A percentile compares a stretch with the other conserved stretches of the same genome.
phyloP scores from a whole-genome alignment of 73 alveolate species.

The Paramecium octaurelia region DNA sequence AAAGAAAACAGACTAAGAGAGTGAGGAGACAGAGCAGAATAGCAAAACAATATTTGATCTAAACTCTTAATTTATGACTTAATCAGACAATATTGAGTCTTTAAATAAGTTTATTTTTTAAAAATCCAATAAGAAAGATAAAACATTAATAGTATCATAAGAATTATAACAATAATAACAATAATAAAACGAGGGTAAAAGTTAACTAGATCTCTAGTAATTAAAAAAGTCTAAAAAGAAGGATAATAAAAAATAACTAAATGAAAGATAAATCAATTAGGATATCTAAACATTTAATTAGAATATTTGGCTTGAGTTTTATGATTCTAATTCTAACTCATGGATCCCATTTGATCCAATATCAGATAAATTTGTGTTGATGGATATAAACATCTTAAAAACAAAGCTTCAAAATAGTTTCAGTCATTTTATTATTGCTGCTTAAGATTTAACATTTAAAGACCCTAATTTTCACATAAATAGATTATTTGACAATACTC shows the following conservation, averaged over 20 bases:
- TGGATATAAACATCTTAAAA: background rate
- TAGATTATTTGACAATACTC: background rate
- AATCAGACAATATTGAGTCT: background rate
- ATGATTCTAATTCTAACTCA: background rate
- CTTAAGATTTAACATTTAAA: background rate
- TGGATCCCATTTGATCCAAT: conserved; percentile 50
- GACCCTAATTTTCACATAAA: background rate
- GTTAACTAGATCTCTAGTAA: background rate
- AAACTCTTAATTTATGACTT: background rate
- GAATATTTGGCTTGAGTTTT: conserved; percentile 1
- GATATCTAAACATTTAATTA: background rate
- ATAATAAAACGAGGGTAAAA: background rate
- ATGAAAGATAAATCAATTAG: background rate
- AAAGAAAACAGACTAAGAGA: background rate
- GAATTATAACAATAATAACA: background rate
- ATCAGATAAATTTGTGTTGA: background rate
- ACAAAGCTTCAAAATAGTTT: background rate
- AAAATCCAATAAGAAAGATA: background rate
- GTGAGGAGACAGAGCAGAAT: background rate
- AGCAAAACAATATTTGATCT: background rate
- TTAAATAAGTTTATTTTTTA: background rate
- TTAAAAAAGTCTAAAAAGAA: background rate
- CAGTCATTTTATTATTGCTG: background rate
- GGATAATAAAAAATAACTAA: background rate
- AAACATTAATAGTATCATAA: background rate